Base-by-base conservation (phyloP, 805 yeast species). In the Danielia oregonensis region DNA sequence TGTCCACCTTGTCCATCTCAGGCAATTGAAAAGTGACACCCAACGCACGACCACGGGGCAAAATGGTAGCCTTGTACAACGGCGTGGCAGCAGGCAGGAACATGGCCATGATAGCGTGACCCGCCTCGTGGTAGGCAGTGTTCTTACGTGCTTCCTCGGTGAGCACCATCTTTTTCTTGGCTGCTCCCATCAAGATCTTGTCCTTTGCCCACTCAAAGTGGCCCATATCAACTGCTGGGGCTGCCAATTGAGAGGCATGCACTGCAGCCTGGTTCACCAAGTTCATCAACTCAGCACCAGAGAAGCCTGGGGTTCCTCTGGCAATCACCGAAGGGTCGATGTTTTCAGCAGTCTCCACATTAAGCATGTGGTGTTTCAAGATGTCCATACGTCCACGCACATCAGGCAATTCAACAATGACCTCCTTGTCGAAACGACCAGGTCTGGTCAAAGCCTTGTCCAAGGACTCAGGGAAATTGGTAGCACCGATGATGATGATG, bases 151-250 rank as follows among this genome's bases (percentile, higher is more conserved):
- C 77, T 42, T 91, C 96, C 59, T 93, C 97, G 18, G 98, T 89
- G 69, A 93, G 76, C 25, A 93, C 97, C 97, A 91, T 91, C 17
- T 96, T 86, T 65, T 86, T 86, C 60, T 95, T 84, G 50, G 95
- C 99, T 24, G 97, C 97, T 35, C 99, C 99, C 85, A 93, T 80
- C 55, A 94, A 69, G 37, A 94, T 93, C 65, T 93, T 93, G 63
- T 93, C 99, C 62, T 93, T 93, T 27, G 99, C 98, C 98, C 98
- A 93, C 61, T 93, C 99, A 43, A 93, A 79, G 61, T 93, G 97
- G 29, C 62, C 58, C 95, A 87, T 85, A 54, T 82, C 86, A 17
- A 93, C 98, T 16, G 89, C 74, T 24, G 87, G 75, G 1, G 97
- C 97, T 46, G 86, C 83, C 52, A 82, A 78, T 55, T 88, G 96